These are phyloP conservation scores for Tuber aestivum DNA, from an alignment of 495 filamentous ascomycete genomes.

Conservation along the genomic window DNA sequence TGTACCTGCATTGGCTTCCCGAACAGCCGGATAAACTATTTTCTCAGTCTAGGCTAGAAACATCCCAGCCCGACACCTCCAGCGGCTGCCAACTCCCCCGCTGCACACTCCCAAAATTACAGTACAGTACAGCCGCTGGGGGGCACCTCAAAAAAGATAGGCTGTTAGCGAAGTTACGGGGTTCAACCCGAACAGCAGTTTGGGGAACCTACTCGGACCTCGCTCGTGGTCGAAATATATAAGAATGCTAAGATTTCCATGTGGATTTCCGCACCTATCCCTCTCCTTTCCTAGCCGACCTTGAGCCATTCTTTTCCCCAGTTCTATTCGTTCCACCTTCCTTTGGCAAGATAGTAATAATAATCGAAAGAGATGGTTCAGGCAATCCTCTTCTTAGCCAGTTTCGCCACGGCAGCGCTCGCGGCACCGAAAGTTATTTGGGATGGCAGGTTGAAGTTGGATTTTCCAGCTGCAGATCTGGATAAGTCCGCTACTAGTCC, in stretches of 20 bases:
- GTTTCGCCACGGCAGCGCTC: conserved; percentile 1
- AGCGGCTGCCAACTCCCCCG: background rate
- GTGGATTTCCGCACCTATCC: background rate
- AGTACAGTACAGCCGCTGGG: background rate
- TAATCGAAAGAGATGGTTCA: background rate
- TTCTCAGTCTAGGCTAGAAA: background rate
- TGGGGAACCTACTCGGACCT: background rate
- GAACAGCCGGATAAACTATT: background rate
- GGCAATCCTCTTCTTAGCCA: background rate
- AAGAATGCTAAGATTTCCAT: background rate
- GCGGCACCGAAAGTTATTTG: conserved; percentile 23
- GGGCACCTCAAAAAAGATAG: background rate
- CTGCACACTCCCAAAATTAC: background rate
- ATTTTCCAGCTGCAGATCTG: conserved; percentile 12
- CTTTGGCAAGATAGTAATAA: background rate
- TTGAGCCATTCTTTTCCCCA: background rate
- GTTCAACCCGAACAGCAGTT: background rate
- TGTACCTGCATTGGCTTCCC: background rate
- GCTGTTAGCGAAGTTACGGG: background rate
- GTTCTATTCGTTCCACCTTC: background rate
- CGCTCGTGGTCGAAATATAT: background rate
- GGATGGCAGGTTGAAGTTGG: conserved; percentile 30
- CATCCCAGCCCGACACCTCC: background rate
- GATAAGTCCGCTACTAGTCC: conserved; percentile 27
- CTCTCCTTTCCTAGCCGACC: background rate